phyloP scores from a whole-genome alignment of 805 yeast genomes.

The Pichia thaimueangensis region DNA sequence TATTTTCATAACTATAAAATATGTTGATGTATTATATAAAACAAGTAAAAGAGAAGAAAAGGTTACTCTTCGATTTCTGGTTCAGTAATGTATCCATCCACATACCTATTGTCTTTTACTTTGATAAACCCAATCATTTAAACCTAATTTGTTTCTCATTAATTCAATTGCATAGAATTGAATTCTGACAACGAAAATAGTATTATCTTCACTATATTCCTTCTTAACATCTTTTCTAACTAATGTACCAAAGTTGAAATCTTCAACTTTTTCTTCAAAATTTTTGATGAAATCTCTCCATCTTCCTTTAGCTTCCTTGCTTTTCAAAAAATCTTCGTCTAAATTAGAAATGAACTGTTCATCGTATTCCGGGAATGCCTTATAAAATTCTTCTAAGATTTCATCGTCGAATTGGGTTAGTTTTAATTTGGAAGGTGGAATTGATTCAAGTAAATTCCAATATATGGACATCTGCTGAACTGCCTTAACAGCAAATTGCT shows the following conservation, averaged over 20 bases:
- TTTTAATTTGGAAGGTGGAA: slow-evolving; percentile 75
- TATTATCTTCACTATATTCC: slow-evolving; percentile 76
- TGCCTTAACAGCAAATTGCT: slow-evolving; percentile 96
- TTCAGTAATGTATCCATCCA: no score
- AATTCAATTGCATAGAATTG: slow-evolving; percentile 95
- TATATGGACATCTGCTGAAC: slow-evolving; percentile 93
- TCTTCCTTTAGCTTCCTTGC: slow-evolving; percentile 68
- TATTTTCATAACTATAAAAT: not conserved
- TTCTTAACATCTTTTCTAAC: slow-evolving; percentile 64
- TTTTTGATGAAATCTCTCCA: slow-evolving; percentile 86
- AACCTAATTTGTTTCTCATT: slow-evolving; percentile 82
- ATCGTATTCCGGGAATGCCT: slow-evolving; percentile 83
- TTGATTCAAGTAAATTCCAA: slow-evolving; percentile 69
- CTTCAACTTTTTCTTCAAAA: slow-evolving; percentile 77
- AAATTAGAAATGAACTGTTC: slow-evolving; percentile 52
- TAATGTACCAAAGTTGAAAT: slow-evolving; percentile 92
- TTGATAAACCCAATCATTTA: slow-evolving; percentile 80
- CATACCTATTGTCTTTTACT: no score
- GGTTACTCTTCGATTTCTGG: no score
- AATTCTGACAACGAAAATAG: slow-evolving; percentile 86
- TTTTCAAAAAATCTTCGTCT: slow-evolving; percentile 77
- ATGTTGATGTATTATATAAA: not conserved
- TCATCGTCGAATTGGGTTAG: slow-evolving; percentile 69
- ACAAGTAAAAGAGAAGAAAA: no score
- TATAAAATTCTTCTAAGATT: slow-evolving; percentile 52